These are phyloP conservation scores for Samsoniella hepiali DNA, from an alignment of 2,329 filamentous ascomycete species.

Conservation along the genomic window DNA sequence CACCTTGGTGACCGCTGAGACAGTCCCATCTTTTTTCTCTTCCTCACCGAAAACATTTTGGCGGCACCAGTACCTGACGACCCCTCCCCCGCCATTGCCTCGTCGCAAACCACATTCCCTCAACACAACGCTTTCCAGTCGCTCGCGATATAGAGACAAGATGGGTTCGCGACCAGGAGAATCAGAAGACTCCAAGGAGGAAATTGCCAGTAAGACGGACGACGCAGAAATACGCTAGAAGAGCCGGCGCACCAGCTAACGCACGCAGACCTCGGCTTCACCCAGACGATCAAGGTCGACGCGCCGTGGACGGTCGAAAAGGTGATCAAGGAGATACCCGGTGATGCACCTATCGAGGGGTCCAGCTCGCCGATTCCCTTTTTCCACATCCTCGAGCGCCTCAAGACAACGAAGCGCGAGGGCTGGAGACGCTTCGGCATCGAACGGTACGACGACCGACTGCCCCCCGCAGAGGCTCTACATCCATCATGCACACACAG, in stretches of 20 bases:
- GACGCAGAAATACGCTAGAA: neutral
- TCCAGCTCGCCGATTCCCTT: conserved; percentile 78
- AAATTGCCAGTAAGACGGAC: conserved; percentile 27
- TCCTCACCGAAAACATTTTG: neutral
- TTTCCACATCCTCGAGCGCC: conserved; percentile 88
- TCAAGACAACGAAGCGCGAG: conserved; percentile 95
- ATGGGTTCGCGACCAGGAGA: conserved; percentile 32
- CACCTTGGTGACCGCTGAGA: neutral
- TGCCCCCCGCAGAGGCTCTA: too few relatives aligned
- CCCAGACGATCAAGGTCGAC: conserved; percentile 37
- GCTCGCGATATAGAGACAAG: neutral
- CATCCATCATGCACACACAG: too few relatives aligned
- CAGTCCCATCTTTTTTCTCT: neutral
- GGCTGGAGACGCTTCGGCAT: conserved; percentile 92
- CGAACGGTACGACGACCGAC: conserved; percentile 38
- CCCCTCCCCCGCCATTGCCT: conserved; percentile 18
- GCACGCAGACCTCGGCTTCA: conserved; percentile 33
- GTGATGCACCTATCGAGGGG: conserved; percentile 51
- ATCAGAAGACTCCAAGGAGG: conserved; percentile 22
- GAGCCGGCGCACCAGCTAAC: neutral
- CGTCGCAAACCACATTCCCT: neutral
- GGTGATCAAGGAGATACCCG: conserved; percentile 63
- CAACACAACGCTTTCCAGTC: neutral
- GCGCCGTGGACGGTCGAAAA: conserved; percentile 55
- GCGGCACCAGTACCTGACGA: neutral